Conservation (phyloP, 2,329 filamentous ascomycete species). For the Colletotrichum simmondsii region DNA sequence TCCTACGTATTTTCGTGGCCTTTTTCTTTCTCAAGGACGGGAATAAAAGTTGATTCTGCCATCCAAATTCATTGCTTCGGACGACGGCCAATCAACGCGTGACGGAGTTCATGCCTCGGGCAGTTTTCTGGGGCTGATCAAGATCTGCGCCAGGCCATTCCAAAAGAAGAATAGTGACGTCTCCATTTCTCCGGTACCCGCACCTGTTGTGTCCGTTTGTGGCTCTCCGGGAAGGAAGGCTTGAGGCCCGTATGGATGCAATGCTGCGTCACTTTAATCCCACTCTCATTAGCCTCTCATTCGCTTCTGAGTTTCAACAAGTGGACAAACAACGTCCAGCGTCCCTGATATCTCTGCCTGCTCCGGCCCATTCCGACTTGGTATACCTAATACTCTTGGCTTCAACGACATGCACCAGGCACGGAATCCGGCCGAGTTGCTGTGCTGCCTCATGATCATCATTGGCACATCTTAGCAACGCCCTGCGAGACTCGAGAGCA, state of each 20-base stretch:
- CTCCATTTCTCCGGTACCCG: background rate
- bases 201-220: slow-evolving; percentile 10
- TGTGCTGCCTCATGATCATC: background rate
- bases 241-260: slow-evolving; percentile 7
- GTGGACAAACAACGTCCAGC: background rate
- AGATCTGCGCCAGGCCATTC: background rate
- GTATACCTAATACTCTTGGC: background rate
- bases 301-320: background rate
- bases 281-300: background rate
- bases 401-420: background rate
- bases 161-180: background rate
- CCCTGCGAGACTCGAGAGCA: too few relatives aligned
- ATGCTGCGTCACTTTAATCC: background rate
- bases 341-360: background rate
- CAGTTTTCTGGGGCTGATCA: slow-evolving; percentile 7
- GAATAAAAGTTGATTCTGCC: background rate
- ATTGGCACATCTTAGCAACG: background rate
- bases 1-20: background rate
- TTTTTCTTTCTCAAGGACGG: background rate
- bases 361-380: background rate
- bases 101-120: slow-evolving; percentile 11
- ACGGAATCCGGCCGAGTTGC: background rate
- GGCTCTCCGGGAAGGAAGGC: background rate
- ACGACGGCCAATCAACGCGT: background rate
- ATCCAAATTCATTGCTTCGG: background rate